These are phyloP conservation scores for Ascochyta koolunga DNA, from an alignment of 2,329 filamentous ascomycete species.

Conservation along the genomic window DNA sequence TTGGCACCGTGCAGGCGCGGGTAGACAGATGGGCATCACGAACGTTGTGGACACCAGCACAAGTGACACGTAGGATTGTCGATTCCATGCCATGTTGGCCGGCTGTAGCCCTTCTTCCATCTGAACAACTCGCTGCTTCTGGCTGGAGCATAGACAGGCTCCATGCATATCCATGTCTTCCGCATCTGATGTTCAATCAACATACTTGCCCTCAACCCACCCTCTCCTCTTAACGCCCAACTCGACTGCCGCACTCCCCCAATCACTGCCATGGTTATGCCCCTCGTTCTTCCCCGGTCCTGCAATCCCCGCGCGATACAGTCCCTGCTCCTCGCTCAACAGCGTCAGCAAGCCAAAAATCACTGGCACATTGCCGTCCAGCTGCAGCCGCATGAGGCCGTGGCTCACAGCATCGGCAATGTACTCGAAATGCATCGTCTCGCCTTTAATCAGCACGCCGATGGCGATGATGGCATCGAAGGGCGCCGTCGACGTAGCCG, in stretches of 20 bases:
- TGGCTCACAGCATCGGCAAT: slow-evolving; percentile 91
- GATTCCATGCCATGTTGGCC: no score
- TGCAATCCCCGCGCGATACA: slow-evolving; percentile 77
- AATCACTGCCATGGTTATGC: slow-evolving; percentile 97
- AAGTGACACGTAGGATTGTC: no score
- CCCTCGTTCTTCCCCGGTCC: slow-evolving; percentile 53
- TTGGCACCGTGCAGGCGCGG: no score
- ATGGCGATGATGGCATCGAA: slow-evolving; percentile 97
- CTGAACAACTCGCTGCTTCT: no score
- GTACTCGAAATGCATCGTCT: slow-evolving; percentile 99
- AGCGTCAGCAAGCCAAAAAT: slow-evolving; percentile 93
- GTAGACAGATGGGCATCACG: no score
- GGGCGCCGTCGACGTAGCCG: slow-evolving; percentile 51
- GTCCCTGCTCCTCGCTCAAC: slow-evolving; percentile 84
- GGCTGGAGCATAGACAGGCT: no score
- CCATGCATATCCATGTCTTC: no score
- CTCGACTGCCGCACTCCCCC: slow-evolving; percentile 93
- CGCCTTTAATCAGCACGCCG: slow-evolving; percentile 95
- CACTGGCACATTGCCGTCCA: slow-evolving; percentile 87
- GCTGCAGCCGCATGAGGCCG: slow-evolving; percentile 90
- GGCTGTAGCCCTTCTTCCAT: no score
- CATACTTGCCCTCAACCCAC: slow-evolving; percentile 75
- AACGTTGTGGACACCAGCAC: no score
- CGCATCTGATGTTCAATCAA: slow-evolving; percentile 45
- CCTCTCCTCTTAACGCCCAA: slow-evolving; percentile 84